A percentile compares a stretch with the other conserved stretches of the same genome.
phyloP scores from a whole-genome alignment of 176 grass and related monocot genomes.

The Dendrocalamus sinicus region DNA sequence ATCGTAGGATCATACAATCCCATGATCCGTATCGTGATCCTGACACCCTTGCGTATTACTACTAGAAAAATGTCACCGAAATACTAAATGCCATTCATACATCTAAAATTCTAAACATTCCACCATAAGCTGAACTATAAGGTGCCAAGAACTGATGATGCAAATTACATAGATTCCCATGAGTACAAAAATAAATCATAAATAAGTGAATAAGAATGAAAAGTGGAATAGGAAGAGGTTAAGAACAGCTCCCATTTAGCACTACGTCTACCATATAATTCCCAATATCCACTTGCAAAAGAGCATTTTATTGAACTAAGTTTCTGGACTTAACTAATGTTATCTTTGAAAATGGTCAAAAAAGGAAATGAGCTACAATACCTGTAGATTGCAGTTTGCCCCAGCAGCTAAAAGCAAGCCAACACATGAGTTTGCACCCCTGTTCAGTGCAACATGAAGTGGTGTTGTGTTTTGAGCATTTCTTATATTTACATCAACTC shows the following conservation, averaged over 20 bases:
- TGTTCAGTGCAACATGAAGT: constrained; percentile 96
- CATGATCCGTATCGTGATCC: no score
- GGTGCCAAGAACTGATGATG: not conserved
- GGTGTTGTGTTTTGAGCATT: constrained; percentile 97
- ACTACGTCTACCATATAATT: constrained; percentile 10
- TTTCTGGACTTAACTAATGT: constrained; percentile 5
- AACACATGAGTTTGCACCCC: constrained; percentile 94
- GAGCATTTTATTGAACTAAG: constrained; percentile 1
- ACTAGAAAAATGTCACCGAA: not conserved
- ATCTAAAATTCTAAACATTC: not conserved
- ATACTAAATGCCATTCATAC: not conserved
- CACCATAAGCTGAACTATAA: not conserved
- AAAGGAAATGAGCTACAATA: constrained; percentile 30
- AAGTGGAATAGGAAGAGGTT: not conserved
- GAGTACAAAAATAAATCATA: constrained; percentile 15
- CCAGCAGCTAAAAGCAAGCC: constrained; percentile 96
- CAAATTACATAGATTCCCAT: constrained; percentile 16
- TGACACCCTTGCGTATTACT: not conserved
- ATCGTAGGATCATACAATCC: no score
- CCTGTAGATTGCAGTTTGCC: constrained; percentile 95
- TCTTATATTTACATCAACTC: constrained; percentile 95
- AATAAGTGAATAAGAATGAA: constrained; percentile 11
- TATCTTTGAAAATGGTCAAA: constrained; percentile 6
- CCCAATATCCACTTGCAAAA: constrained; percentile 9
- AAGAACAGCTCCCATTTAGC: not conserved